These are phyloP conservation scores for Pleurotus citrinopileatus DNA, from an alignment of 768 basidiomycete species.

Conservation along the genomic window DNA sequence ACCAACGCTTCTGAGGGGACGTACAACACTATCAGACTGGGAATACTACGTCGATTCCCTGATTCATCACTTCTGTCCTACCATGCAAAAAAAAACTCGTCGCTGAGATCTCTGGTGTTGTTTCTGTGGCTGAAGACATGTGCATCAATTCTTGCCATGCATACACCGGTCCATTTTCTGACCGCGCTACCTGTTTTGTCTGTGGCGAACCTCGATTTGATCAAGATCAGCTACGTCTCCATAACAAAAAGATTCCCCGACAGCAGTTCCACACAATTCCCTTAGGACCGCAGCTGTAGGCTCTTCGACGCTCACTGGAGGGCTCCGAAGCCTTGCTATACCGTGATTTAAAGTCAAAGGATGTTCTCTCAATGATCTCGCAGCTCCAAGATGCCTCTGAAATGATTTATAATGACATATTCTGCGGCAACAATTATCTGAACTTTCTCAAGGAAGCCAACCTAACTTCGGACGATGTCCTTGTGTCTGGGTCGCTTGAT, in stretches of 20 bases:
- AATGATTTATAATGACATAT: constrained; percentile 27
- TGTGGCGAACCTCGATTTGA: constrained; percentile 31
- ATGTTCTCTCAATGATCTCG: constrained; percentile 17
- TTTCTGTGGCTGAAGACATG: constrained; percentile 34
- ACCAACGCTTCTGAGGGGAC: constrained; percentile 26
- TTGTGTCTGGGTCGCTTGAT: constrained; percentile 35
- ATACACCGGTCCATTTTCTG: constrained; percentile 34
- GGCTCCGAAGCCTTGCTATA: constrained; percentile 28
- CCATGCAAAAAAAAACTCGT: constrained; percentile 25
- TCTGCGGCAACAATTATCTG: constrained; percentile 26
- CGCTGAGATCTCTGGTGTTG: constrained; percentile 29
- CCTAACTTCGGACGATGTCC: constrained; percentile 25
- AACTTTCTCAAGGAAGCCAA: constrained; percentile 14
- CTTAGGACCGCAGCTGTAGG: constrained; percentile 41
- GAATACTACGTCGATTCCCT: constrained; percentile 23
- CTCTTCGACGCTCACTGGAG: constrained; percentile 21
- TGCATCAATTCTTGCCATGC: constrained; percentile 38
- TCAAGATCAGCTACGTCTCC: not conserved
- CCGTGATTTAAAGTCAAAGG: constrained; percentile 17
- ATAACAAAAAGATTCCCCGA: constrained; percentile 22
- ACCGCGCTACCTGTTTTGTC: constrained; percentile 23
- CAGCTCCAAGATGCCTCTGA: not conserved
- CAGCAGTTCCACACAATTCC: constrained; percentile 35
- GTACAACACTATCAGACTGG: constrained; percentile 22
- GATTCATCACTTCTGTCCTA: constrained; percentile 25